Evolutionary conservation across 768 basidiomycete genomes (phyloP), one percentile per base, ranked within the genome.

Genomic region (Termitomyces sp.): DNA sequence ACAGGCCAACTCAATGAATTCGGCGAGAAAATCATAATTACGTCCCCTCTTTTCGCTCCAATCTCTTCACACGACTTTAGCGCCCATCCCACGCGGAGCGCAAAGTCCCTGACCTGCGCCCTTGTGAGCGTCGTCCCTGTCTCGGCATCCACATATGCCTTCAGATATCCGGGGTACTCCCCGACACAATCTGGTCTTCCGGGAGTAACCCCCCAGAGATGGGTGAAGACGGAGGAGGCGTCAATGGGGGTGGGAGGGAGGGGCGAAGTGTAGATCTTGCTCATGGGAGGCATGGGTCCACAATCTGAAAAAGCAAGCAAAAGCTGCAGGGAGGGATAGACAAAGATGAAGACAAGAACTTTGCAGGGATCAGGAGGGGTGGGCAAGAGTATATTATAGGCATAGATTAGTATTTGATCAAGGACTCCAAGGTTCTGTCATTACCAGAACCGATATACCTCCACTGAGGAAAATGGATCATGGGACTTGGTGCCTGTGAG

Each of bases 111-210:
- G 26, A 88, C 70, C 47, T 84, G 77, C 0, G 68, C 77, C 14
- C 91, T 82, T 0, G 87, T 78, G 46, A 93, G 63, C 6, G 75
- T 75, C 0, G 77, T 75, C 3, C 83, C 87, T 0, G 87, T 82
- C 2, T 73, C 69, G 0, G 86, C 86, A 63, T 93, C 89, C 54
- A 92, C 77, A 69, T 85, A 89, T 3, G 87, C 88, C 10, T 79
- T 79, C 2, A 71, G 60, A 3, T 72, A 64, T 1, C 69, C 79
- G 1, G 77, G 77, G 62, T 75, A 81, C 18, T 72, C 72, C 36
- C 82, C 81, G 30, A 83, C 68, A 46, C 61, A 65, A 35, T 63
- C 66, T 40, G 73, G 68, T 41, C 68, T 66, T 55, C 56, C 63
- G 7, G 60, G 23, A 35, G 46, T 16, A 12, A 72, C 67, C 41